Evolutionary conservation across 1,139 yeast genomes (phyloP), one percentile per base, ranked within the genome.

Genomic region (Protomyces lactucae-debilis): DNA sequence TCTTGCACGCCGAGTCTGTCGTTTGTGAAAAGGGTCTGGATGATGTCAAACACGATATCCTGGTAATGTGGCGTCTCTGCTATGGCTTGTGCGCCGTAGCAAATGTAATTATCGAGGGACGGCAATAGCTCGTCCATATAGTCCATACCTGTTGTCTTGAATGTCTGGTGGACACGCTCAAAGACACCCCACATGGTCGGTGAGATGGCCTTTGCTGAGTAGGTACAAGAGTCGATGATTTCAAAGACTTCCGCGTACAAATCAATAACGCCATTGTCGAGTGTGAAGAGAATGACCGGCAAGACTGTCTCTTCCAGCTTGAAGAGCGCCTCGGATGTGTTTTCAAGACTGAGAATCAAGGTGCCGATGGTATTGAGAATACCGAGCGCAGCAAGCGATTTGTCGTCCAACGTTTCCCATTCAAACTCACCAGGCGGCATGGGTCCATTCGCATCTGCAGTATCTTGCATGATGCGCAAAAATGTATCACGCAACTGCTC

Each of bases 321-420:
- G 57, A 79, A 76, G 54, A 92, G 82, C 64, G 88, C 81, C 35
- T 85, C 90, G 28, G 79, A 79, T 1, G 96, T 86, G 72, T 87
- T 88, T 74, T 93, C 98, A 74, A 93, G 85, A 12, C 96, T 88
- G 66, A 91, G 76, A 60, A 93, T 76, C n/a, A 93, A 87, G 0
- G 97, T 90, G 60, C 90, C 85, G 79, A 92, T 84, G 1, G 98
- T 92, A 71, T 88, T 90, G 70, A 93, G 78, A 37, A 91, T 82
- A 40, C 98, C 97, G 57, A 88, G 76, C 0, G 95, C 97, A 0
- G 97, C 92, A 82, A 88, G 85, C 39, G 87, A 85, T 75, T 92
- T 93, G 69, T 90, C 97, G 37, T 85, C 83, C 18, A 76, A 78
- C 51, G 77, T 80, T 55, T 77, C 80, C 51, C 79, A 75, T 65